Evolutionary conservation across 2,329 filamentous ascomycete genomes (phyloP).

Genomic region (Trichophyton schoenleinii): DNA sequence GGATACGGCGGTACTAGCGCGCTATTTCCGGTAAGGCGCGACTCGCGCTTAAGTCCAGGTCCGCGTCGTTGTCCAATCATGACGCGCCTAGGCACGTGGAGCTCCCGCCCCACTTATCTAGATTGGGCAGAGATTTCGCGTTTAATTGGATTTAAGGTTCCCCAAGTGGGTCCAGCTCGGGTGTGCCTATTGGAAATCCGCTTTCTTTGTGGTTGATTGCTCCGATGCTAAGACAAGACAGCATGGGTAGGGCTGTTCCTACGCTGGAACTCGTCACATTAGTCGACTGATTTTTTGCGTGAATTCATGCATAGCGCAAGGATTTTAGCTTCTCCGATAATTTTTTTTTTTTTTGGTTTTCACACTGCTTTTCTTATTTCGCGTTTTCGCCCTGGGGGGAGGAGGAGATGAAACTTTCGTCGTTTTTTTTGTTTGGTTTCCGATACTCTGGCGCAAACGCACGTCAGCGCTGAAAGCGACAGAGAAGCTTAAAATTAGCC

Average conservation of each 20-base stretch:
- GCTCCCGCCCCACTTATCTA: not conserved
- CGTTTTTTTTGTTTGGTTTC: not conserved
- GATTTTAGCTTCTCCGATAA: too few relatives aligned
- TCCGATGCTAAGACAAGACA: not conserved
- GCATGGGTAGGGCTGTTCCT: not conserved
- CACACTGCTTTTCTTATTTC: too few relatives aligned
- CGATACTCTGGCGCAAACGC: not conserved
- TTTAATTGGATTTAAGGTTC: not conserved
- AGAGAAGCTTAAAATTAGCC: not conserved
- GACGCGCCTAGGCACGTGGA: not conserved
- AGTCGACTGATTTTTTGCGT: not conserved
- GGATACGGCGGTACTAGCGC: not conserved
- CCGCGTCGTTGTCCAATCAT: not conserved
- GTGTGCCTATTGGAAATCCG: slow-evolving; percentile 1
- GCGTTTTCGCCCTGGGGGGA: not conserved
- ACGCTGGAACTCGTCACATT: slow-evolving; percentile 3
- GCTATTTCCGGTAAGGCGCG: not conserved
- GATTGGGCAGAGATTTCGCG: not conserved
- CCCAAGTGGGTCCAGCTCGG: not conserved
- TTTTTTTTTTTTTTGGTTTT: too few relatives aligned
- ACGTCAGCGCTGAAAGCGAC: not conserved
- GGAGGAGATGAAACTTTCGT: not conserved
- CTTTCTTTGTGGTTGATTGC: not conserved
- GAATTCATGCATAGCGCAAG: not conserved
- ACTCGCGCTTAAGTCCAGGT: not conserved